A percentile compares a stretch with the other conserved stretches of the same genome.
Conservation (phyloP, 768 basidiomycete genomes). For the Fistulinella prunicolor region DNA sequence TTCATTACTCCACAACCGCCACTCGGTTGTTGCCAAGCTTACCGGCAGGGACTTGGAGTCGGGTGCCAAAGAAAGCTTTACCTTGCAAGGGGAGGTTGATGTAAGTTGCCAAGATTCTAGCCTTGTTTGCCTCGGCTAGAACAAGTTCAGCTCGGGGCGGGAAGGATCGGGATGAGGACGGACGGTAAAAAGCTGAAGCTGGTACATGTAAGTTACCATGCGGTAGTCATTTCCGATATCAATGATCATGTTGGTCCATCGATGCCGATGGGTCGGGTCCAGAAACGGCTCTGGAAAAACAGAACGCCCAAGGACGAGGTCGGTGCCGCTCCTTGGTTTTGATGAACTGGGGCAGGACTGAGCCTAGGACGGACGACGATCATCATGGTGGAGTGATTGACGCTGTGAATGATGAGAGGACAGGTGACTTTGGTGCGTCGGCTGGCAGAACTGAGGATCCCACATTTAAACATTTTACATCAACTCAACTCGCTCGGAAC, state of each 20-base stretch:
- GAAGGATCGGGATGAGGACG: not conserved
- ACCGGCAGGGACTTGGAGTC: not conserved
- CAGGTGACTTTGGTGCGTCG: too few species aligned
- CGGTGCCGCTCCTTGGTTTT: too few species aligned
- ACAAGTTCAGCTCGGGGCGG: not conserved
- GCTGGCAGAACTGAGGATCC: slow-evolving; percentile 1
- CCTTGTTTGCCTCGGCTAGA: not conserved
- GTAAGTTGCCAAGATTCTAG: not conserved
- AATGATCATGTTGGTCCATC: slow-evolving; percentile 1
- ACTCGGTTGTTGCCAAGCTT: slow-evolving; percentile 4
- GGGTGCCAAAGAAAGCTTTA: not conserved
- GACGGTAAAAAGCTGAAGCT: not conserved
- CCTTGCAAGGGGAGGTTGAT: not conserved
- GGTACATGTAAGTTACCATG: slow-evolving; percentile 5
- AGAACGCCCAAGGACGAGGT: too few species aligned
- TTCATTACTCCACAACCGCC: slow-evolving; percentile 1
- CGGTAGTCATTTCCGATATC: slow-evolving; percentile 30
- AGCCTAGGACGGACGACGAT: too few species aligned
- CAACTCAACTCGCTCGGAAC: not conserved
- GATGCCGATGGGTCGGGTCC: too few species aligned
- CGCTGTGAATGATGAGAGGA: too few species aligned
- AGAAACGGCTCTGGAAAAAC: too few species aligned
- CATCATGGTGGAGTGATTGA: too few species aligned
- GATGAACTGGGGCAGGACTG: too few species aligned
- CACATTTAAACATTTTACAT: slow-evolving; percentile 3